Evolutionary conservation across 805 yeast species (phyloP), one percentile per base, ranked within the genome.

Genomic region (Kuraishia molischiana): DNA sequence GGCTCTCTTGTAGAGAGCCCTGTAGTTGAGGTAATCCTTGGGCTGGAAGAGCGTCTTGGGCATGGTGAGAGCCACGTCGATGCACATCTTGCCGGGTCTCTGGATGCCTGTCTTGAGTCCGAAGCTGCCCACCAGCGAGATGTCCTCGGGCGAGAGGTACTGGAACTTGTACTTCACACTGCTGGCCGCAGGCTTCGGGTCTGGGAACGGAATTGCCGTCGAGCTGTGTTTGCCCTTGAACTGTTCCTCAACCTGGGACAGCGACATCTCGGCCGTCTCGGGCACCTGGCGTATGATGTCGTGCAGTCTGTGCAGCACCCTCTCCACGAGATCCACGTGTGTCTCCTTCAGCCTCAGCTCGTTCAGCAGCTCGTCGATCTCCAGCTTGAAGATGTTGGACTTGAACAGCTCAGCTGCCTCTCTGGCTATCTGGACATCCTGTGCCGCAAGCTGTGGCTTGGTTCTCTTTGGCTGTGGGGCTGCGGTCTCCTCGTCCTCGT

Each of bases 391-490:
- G 39, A 92, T 87, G 59, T 89, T 92, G 6, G 96, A 86, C 53
- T 89, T 86, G 75, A 89, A 92, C 34, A 90, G 63, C 56, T 89
- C 97, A 1, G 95, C 92, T 1, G 97, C 85, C 56, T 89, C 97
- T 49, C 95, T 72, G 1, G 96, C 95, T 2, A 83, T 72, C 50
- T 90, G 95, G 34, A 90, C 77, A 41, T 92, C 96, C 48, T 85
- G 89, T 0, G 92, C 78, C 0, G 83, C 63, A 19, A 77, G 50
- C 45, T 66, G 37, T 4, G 37, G 29, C n/a, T 35, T 35, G 14
- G 32, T 35, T 22, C 37, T 24, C 32, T 35, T 35, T 4, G 32
- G 10, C 22, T 18, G 32, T 11, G 24, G 26, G 4, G 19, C 39
- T 5, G 51, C 49, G 4, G 38, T 44, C 11, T 45, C 51, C 17